A percentile compares a stretch with the other conserved stretches of the same genome.
Conservation (phyloP, 768 basidiomycete species). For the Tylopilus subfusipes region DNA sequence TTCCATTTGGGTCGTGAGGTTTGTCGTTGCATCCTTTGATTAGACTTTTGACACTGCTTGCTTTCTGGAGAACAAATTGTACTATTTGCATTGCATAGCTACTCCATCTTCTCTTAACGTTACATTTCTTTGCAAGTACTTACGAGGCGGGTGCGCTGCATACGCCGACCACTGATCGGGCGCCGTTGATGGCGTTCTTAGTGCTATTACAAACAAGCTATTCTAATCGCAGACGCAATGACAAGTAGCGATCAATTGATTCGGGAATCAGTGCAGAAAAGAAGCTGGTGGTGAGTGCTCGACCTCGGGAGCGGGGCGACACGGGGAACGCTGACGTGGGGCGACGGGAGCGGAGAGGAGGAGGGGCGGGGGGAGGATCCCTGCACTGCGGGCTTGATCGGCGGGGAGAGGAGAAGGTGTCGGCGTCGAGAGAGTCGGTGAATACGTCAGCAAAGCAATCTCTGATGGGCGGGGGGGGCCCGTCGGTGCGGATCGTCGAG, state of each 20-base stretch:
- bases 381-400: conserved; percentile 17
- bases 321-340: not conserved
- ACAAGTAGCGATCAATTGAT: conserved; percentile 9
- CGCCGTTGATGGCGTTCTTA: conserved; percentile 21
- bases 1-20: conserved; percentile 8
- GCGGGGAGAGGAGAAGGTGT: conserved; percentile 14
- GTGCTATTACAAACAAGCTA: conserved; percentile 28
- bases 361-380: conserved; percentile 8
- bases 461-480: conserved; percentile 7
- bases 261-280: conserved; percentile 17
- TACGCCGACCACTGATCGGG: conserved; percentile 21
- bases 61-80: conserved; percentile 26
- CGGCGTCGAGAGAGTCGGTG: conserved; percentile 21
- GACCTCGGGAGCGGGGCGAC: conserved; percentile 15
- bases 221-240: conserved; percentile 24
- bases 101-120: conserved; percentile 14
- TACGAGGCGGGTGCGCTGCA: conserved; percentile 17
- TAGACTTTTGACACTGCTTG: conserved; percentile 23
- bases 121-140: conserved; percentile 24
- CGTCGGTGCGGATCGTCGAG: conserved; percentile 34
- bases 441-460: conserved; percentile 25
- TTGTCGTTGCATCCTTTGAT: conserved; percentile 14
- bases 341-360: conserved; percentile 21
- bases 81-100: conserved; percentile 33
- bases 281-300: conserved; percentile 16